Evolutionary conservation across 331 rosid species (phyloP).

Genomic region (Stylosanthes scabra): DNA sequence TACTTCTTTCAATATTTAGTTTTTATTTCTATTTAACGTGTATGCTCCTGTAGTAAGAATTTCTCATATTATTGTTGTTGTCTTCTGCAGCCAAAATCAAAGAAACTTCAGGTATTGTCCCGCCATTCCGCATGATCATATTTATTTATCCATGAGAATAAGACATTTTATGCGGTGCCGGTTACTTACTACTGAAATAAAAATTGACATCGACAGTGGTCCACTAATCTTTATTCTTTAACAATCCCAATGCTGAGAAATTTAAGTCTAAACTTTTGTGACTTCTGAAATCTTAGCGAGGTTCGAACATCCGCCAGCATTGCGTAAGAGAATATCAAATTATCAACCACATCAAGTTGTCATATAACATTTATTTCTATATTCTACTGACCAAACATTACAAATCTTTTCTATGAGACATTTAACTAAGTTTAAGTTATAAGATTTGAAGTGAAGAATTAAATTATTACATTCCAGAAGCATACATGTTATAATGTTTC

Average conservation of each 20-base stretch:
- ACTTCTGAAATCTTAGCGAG: constrained; percentile 5
- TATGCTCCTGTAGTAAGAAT: not conserved
- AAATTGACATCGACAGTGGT: not conserved
- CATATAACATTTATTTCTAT: not conserved
- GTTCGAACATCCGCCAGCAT: not conserved
- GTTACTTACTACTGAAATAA: not conserved
- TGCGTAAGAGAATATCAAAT: not conserved
- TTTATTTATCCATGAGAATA: constrained; percentile 15
- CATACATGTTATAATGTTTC: not conserved
- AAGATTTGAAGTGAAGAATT: not conserved
- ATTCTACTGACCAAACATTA: not conserved
- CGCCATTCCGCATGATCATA: constrained; percentile 23
- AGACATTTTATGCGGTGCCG: not conserved
- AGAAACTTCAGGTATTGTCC: constrained; percentile 60
- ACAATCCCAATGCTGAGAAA: not conserved
- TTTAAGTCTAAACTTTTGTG: not conserved
- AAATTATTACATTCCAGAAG: constrained; percentile 10
- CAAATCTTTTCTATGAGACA: not conserved
- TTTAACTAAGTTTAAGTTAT: not conserved
- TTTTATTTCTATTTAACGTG: not conserved
- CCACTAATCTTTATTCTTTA: not conserved
- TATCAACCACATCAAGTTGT: not conserved
- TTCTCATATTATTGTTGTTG: constrained; percentile 41
- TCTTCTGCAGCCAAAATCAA: constrained; percentile 70
- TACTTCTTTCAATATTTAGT: not conserved